A percentile compares a stretch with the other conserved stretches of the same genome.
phyloP scores from a whole-genome alignment of 768 basidiomycete species.

The Kwoniella botswanensis region DNA sequence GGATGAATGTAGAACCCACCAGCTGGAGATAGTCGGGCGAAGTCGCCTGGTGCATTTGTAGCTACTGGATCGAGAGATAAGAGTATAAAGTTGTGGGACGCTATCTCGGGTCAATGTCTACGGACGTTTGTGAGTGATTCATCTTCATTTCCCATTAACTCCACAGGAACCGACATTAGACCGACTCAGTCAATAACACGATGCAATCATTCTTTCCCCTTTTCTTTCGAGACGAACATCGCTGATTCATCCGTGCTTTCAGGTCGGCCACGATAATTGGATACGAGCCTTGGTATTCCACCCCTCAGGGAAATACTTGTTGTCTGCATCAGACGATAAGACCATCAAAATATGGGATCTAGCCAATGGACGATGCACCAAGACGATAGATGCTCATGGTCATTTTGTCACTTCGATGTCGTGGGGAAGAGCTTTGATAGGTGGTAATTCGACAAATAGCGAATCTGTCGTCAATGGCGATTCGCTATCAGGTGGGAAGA shows the following conservation, averaged over 20 bases:
- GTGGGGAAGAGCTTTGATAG: constrained; percentile 68
- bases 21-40: constrained; percentile 60
- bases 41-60: constrained; percentile 64
- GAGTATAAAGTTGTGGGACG: constrained; percentile 89
- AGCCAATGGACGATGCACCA: constrained; percentile 79
- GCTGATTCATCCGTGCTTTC: not conserved
- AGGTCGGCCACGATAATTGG: constrained; percentile 77
- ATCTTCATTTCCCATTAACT: not conserved
- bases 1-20: constrained; percentile 60
- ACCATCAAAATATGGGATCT: constrained; percentile 90
- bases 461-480: constrained; percentile 38
- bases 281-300: constrained; percentile 85
- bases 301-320: constrained; percentile 82
- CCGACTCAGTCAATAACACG: too few relatives aligned
- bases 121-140: constrained; percentile 68
- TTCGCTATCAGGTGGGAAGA: not conserved
- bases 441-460: constrained; percentile 30
- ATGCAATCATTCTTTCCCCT: too few relatives aligned
- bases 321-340: constrained; percentile 93
- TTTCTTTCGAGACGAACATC: not conserved
- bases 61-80: constrained; percentile 89
- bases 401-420: constrained; percentile 81
- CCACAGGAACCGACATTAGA: too few relatives aligned
- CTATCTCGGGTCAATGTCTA: constrained; percentile 77
- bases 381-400: constrained; percentile 83